Evolutionary conservation across 345 rosid genomes (phyloP).

Genomic region (Crucihimalaya himalaica): DNA sequence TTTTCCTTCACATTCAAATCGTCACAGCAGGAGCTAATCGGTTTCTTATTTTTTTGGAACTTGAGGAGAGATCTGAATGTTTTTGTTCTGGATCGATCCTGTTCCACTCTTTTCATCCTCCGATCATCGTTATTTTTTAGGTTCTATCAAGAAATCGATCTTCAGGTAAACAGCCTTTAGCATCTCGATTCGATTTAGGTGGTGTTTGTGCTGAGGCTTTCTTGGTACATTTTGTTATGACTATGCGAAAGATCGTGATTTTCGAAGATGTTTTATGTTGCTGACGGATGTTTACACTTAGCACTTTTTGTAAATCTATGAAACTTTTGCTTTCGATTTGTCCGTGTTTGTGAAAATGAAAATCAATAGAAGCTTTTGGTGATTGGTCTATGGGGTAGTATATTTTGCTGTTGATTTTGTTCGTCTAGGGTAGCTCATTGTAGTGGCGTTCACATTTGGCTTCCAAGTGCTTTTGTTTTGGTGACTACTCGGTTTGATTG

Average conservation of each 20-base stretch:
- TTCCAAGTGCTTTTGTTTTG: background rate
- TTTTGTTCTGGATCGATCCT: conserved; percentile 40
- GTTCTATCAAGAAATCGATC: conserved; percentile 48
- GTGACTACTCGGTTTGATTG: conserved; percentile 4
- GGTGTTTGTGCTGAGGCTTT: background rate
- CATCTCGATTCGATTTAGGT: conserved; percentile 20
- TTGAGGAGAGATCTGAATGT: conserved; percentile 38
- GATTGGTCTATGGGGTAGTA: conserved; percentile 13
- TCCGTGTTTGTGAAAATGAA: background rate
- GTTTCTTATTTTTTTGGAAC: conserved; percentile 20
- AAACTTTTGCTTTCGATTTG: conserved; percentile 28
- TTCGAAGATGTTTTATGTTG: conserved; percentile 31
- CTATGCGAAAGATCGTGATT: conserved; percentile 16
- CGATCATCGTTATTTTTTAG: conserved; percentile 48
- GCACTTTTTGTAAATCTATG: conserved; percentile 6
- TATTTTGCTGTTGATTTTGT: background rate
- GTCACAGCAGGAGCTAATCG: conserved; percentile 20
- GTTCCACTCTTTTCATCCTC: conserved; percentile 24
- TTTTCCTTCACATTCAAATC: conserved; percentile 25
- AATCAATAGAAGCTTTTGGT: background rate
- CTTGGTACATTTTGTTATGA: conserved; percentile 40
- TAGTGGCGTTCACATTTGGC: conserved; percentile 5
- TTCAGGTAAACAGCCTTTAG: conserved; percentile 43
- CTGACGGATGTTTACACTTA: conserved; percentile 4
- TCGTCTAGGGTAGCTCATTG: conserved; percentile 4